Conservation (phyloP, 1,284 basidiomycete genomes). For the Ganoderma lingzhi region DNA sequence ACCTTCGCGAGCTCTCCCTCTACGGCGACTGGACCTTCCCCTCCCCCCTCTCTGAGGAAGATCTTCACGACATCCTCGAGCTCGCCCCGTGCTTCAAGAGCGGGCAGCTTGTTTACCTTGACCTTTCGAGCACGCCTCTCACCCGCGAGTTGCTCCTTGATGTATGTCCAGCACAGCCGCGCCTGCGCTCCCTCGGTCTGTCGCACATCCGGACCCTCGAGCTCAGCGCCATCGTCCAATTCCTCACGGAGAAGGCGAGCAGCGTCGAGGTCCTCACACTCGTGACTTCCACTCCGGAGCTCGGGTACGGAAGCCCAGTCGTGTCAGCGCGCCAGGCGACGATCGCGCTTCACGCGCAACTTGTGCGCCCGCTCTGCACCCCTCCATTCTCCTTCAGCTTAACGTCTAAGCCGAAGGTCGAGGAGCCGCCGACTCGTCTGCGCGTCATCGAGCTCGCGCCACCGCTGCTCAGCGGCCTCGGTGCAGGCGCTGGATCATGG, state of each 20-base stretch:
- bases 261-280: slow-evolving; percentile 91
- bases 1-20: slow-evolving; percentile 84
- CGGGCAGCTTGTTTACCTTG: slow-evolving; percentile 86
- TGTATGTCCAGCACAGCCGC: slow-evolving; percentile 71
- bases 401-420: slow-evolving; percentile 41
- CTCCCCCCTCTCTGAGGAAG: slow-evolving; percentile 77
- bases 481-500: slow-evolving; percentile 86
- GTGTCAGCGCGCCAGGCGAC: slow-evolving; percentile 62
- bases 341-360: slow-evolving; percentile 69
- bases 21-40: slow-evolving; percentile 91
- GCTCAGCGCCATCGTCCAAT: slow-evolving; percentile 72
- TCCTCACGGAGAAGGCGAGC: slow-evolving; percentile 74
- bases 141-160: slow-evolving; percentile 69
- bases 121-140: slow-evolving; percentile 86
- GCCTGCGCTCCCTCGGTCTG: slow-evolving; percentile 87
- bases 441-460: slow-evolving; percentile 90
- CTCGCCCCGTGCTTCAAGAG: slow-evolving; percentile 84
- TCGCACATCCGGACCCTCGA: slow-evolving; percentile 84
- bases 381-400: slow-evolving; percentile 77
- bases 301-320: slow-evolving; percentile 59
- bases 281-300: slow-evolving; percentile 79
- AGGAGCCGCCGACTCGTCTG: slow-evolving; percentile 74
- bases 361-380: slow-evolving; percentile 83
- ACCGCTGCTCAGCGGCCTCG: slow-evolving; percentile 75
- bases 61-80: slow-evolving; percentile 76